Evolutionary conservation across 164 flowering plant genomes (phyloP).

Genomic region (Brasenia schreberi): DNA sequence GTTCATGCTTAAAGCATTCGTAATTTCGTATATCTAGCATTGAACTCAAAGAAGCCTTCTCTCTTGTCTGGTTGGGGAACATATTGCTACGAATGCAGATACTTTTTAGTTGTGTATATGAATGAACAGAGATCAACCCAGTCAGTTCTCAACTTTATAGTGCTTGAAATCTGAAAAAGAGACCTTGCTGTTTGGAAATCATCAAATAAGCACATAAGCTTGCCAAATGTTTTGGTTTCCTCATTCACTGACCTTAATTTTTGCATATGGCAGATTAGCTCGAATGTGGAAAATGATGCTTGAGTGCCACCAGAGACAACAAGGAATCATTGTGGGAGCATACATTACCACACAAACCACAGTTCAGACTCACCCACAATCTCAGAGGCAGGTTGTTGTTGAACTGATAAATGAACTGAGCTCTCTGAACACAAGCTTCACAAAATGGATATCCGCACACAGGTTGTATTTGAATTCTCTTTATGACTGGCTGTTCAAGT

Average conservation of each 20-base stretch:
- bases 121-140: too few species aligned
- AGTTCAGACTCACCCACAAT: slow-evolving; percentile 45
- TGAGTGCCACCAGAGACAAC: slow-evolving; percentile 69
- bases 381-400: slow-evolving; percentile 43
- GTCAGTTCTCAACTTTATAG: too few species aligned
- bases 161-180: too few species aligned
- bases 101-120: too few species aligned
- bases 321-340: slow-evolving; percentile 40
- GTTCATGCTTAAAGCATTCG: background rate
- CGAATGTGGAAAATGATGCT: slow-evolving; percentile 92
- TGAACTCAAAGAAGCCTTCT: too few species aligned
- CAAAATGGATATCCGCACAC: slow-evolving; percentile 64
- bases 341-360: slow-evolving; percentile 25
- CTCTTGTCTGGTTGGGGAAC: too few species aligned
- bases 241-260: background rate
- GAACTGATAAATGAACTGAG: slow-evolving; percentile 44
- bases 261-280: slow-evolving; percentile 37
- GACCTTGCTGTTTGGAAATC: too few species aligned
- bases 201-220: too few species aligned
- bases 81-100: too few species aligned
- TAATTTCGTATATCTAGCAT: too few species aligned
- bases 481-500: slow-evolving; percentile 67
- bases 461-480: slow-evolving; percentile 55
- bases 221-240: too few species aligned
- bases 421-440: slow-evolving; percentile 45